Conservation (phyloP, 805 yeast species). For the Starmerella tilneyi region DNA sequence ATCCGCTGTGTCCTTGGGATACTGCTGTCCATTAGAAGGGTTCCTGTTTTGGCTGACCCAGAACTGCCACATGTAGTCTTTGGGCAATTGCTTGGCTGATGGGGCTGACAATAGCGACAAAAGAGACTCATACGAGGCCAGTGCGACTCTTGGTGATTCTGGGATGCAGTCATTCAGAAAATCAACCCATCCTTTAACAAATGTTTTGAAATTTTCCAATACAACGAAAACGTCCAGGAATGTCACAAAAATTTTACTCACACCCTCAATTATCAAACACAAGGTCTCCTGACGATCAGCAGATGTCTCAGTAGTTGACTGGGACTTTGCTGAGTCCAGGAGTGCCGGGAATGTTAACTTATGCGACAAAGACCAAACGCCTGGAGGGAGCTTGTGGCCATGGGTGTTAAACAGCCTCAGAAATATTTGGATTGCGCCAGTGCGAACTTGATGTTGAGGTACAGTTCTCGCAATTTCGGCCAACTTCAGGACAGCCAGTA, state of each 20-base stretch:
- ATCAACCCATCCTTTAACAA: slow-evolving; percentile 50
- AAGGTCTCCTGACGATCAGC: slow-evolving; percentile 52
- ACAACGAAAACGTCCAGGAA: slow-evolving; percentile 37
- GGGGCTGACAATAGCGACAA: slow-evolving; percentile 38
- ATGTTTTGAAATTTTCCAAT: slow-evolving; percentile 25
- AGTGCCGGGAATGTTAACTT: slow-evolving; percentile 45
- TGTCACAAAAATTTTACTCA: slow-evolving; percentile 50
- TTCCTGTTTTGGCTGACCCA: slow-evolving; percentile 37
- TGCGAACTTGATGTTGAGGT: slow-evolving; percentile 66
- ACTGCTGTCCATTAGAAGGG: slow-evolving; percentile 30
- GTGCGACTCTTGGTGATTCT: slow-evolving; percentile 43
- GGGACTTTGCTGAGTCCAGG: slow-evolving; percentile 23
- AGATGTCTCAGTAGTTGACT: slow-evolving; percentile 13
- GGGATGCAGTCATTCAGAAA: slow-evolving; percentile 40
- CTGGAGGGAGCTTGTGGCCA: slow-evolving; percentile 42
- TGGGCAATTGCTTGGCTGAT: slow-evolving; percentile 13
- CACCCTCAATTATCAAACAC: slow-evolving; percentile 51
- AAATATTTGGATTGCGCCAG: slow-evolving; percentile 82
- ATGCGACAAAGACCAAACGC: slow-evolving; percentile 57
- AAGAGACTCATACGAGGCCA: slow-evolving; percentile 46
- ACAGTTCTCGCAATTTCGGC: slow-evolving; percentile 52
- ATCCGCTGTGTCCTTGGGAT: slow-evolving; percentile 43
- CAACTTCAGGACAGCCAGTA: slow-evolving; percentile 50
- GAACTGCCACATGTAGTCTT: slow-evolving; percentile 27
- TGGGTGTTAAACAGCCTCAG: slow-evolving; percentile 72